Base-by-base conservation (phyloP, 2,329 filamentous ascomycete species). In the Ascochyta koolunga region DNA sequence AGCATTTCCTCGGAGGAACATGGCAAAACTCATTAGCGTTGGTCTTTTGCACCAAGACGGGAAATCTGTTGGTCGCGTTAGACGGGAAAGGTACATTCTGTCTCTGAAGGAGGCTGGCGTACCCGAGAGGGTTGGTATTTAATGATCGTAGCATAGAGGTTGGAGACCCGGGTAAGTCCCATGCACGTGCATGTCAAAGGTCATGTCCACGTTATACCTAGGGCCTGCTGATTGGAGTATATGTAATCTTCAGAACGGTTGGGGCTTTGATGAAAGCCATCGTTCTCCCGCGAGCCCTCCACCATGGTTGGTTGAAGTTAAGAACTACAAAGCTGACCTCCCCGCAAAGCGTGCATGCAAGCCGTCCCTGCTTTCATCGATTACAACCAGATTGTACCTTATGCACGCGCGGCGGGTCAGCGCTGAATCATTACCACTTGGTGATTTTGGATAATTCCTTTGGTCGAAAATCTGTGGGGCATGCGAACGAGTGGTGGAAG, bases 401-500 rank as follows among this genome's bases (percentile, higher is more conserved):
- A 36, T 35, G 18, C 39, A 29, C 27, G 27, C 11, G 21, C 29
- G 22, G 45, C n/a, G 45, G 39, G 41, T 29, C 45, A 37, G n/a
- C 11, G 9, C 27, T 37, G 35, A 2, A 5, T n/a, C 25, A 16
- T 15, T 46, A 13, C 32, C 25, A 29, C 45, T 45, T 54, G 40
- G 40, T 35, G 6, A 22, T n/a, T 36, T 18, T 32, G 18, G 15
- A 35, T 40, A 19, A 9, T 38, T 19, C 29, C 15, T 22, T 37
- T 54, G 40, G 35, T 54, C 31, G 27, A 44, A 15, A 36, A 19
- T 24, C 8, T 39, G 36, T 46, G 45, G 51, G 45, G 45, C 51
- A 54, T 54, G 51, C 51, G 45, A 54, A 54, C 51, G 51, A 54
- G 51, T 24, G 33, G 41, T 29, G 29, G 45, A 36, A 45, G 36